phyloP scores from a whole-genome alignment of 2,329 filamentous ascomycete genomes.

The Phyllosticta citribraziliensis region DNA sequence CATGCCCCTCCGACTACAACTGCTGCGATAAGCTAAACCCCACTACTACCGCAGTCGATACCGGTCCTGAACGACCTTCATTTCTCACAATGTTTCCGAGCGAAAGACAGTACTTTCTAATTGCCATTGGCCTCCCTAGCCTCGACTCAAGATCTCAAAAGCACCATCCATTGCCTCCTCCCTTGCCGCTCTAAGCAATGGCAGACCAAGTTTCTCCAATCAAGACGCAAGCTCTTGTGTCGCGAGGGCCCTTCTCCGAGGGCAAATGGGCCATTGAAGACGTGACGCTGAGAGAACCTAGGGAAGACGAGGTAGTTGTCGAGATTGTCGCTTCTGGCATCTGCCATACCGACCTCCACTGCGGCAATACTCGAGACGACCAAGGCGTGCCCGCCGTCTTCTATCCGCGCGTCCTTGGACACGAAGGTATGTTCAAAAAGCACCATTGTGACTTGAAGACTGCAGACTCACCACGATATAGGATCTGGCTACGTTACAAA shows the following conservation, averaged over 20 bases:
- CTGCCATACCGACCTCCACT: constrained; percentile 45
- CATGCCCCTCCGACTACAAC: not conserved
- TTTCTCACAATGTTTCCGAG: not conserved
- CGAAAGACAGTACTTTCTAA: not conserved
- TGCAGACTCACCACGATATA: not conserved
- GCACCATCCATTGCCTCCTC: not conserved
- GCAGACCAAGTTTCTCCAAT: not conserved
- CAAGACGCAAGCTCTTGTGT: constrained; percentile 24
- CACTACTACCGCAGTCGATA: not conserved
- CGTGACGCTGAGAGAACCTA: constrained; percentile 21
- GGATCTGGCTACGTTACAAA: constrained; percentile 36
- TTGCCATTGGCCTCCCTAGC: too few species aligned
- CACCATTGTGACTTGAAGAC: not conserved
- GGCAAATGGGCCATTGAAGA: constrained; percentile 31
- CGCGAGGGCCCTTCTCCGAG: constrained; percentile 24
- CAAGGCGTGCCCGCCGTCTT: constrained; percentile 21
- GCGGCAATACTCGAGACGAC: constrained; percentile 21
- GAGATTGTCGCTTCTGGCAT: constrained; percentile 44
- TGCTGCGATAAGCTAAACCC: not conserved
- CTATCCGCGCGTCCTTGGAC: constrained; percentile 41
- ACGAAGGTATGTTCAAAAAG: constrained; percentile 34
- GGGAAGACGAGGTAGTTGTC: constrained; percentile 39
- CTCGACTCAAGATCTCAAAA: not conserved
- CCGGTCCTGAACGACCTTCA: not conserved
- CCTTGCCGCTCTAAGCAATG: not conserved